Evolutionary conservation across 345 rosid species (phyloP).

Genomic region (Durio zibethinus): DNA sequence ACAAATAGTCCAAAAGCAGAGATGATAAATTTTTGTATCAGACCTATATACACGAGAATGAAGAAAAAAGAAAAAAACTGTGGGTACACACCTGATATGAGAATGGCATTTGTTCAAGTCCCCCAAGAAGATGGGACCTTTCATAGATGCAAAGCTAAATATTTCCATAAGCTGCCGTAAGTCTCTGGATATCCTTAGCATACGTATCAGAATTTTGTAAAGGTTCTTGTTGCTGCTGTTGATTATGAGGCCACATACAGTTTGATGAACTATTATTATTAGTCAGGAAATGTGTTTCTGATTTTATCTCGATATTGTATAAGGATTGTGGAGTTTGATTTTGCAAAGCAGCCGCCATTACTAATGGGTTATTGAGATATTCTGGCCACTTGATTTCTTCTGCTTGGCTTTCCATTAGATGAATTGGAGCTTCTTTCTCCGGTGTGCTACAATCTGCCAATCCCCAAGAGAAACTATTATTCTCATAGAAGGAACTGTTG

Average conservation of each 20-base stretch:
- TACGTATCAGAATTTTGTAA: conserved; percentile 27
- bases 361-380: conserved; percentile 40
- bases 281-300: conserved; percentile 54
- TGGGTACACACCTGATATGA: conserved; percentile 11
- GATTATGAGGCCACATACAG: conserved; percentile 49
- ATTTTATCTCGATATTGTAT: conserved; percentile 54
- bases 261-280: conserved; percentile 36
- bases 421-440: conserved; percentile 41
- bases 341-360: conserved; percentile 54
- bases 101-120: not conserved
- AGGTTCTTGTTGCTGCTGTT: conserved; percentile 48
- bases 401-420: conserved; percentile 29
- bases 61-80: conserved; percentile 14
- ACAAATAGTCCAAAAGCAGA: conserved; percentile 26
- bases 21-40: conserved; percentile 29
- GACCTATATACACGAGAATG: conserved; percentile 25
- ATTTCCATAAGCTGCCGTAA: conserved; percentile 9
- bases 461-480: conserved; percentile 52
- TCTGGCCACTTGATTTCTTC: conserved; percentile 49
- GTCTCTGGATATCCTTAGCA: conserved; percentile 16
- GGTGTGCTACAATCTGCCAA: conserved; percentile 41
- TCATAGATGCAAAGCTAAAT: conserved; percentile 7
- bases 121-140: not conserved
- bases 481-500: conserved; percentile 53
- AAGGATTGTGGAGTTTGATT: conserved; percentile 55